Base-by-base conservation (phyloP, 2,329 filamentous ascomycete genomes). In the Emericellopsis atlantica region DNA sequence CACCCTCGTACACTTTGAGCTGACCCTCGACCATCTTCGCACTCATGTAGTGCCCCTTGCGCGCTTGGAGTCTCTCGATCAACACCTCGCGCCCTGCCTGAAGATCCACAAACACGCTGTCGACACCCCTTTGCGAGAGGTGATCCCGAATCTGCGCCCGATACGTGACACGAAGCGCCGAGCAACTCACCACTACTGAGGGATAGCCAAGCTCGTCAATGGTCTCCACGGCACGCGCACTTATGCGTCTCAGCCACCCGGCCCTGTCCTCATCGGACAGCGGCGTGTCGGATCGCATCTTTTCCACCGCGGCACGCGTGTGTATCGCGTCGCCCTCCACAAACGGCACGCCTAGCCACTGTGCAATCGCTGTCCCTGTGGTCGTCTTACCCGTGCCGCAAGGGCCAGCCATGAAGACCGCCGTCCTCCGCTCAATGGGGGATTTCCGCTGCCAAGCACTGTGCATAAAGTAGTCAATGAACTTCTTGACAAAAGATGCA, bases 391-490 rank as follows among this genome's bases (percentile, higher is more conserved):
- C 62, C n/a, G 57, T 58, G 4, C 61, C 63, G 40, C 60, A 62
- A 4, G 62, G 63, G 0, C 64, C 62, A 5, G 58, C 55, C 14
- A 65, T 45, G 5, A 66, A 40, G 12, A 64, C 45, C 3, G 57
- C 50, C 4, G 49, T 56, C 41, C 52, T 56, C 18, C 18, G 18
- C 18, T 21, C 18, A 5, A 21, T 5, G 4, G 2, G 51, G 45
- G 48, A 69, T 62, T 42, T 64, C 64, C 4, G 66, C 26, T 47
- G 47, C 65, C 65, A 69, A 4, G 59, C 53, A 32, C 60, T 62
- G 22, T 53, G 56, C 44, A 54, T 41, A 45, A 59, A 58, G 32
- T 54, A 52, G 2, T 29, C 6, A 5, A 58, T 48, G 48, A 65
- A 71, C 48, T 65, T 70, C 47, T 54, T 45, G 21, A 60, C 57